Conservation (phyloP, 2,329 filamentous ascomycete genomes). For the Xylariaceae sp. region DNA sequence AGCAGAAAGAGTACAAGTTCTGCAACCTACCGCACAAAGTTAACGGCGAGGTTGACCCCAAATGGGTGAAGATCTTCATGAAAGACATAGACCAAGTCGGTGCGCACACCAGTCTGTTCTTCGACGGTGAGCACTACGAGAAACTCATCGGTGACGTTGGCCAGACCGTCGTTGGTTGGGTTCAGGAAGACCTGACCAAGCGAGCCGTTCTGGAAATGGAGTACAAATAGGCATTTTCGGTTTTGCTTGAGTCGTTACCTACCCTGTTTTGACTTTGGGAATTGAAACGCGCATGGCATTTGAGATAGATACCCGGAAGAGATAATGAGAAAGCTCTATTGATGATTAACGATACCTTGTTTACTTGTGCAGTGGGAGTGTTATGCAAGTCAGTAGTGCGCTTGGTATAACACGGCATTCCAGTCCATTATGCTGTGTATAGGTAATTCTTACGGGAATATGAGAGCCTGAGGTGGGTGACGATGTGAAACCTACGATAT, state of each 20-base stretch:
- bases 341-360: slow-evolving; percentile 1
- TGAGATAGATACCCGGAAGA: slow-evolving; percentile 8
- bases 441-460: background rate
- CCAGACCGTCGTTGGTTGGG: slow-evolving; percentile 68
- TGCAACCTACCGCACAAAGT: slow-evolving; percentile 68
- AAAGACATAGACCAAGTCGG: slow-evolving; percentile 80
- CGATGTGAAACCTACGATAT: no score
- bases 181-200: slow-evolving; percentile 61
- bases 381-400: background rate
- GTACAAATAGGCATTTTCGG: background rate
- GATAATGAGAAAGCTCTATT: background rate
- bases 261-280: background rate
- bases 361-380: background rate
- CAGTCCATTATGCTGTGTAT: no score
- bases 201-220: slow-evolving; percentile 41
- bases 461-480: no score
- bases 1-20: slow-evolving; percentile 70
- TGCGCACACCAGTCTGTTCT: slow-evolving; percentile 83
- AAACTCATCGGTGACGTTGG: slow-evolving; percentile 75
- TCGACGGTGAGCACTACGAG: slow-evolving; percentile 73
- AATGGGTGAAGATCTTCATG: slow-evolving; percentile 83
- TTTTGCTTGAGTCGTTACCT: background rate
- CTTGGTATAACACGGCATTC: background rate
- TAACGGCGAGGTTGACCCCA: slow-evolving; percentile 62
- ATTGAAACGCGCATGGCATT: background rate